Evolutionary conservation across 768 basidiomycete genomes (phyloP).

Genomic region (Tulasnella sp.): DNA sequence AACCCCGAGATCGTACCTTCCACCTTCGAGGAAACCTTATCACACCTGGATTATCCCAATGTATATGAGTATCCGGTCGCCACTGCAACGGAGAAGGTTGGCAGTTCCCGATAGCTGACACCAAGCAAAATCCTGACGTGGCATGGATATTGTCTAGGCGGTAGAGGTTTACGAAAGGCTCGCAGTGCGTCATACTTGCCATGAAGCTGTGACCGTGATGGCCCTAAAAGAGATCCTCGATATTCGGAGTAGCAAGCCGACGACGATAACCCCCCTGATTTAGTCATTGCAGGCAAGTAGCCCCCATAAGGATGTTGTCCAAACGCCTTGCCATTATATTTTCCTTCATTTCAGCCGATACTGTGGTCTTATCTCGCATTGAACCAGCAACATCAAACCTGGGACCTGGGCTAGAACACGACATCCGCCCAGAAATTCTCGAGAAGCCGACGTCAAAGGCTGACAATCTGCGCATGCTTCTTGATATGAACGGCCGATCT

Average conservation of each 20-base stretch:
- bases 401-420: constrained; percentile 53
- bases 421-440: constrained; percentile 64
- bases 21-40: constrained; percentile 75
- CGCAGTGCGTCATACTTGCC: constrained; percentile 47
- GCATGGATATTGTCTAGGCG: constrained; percentile 40
- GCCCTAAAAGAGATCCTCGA: background rate
- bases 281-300: constrained; percentile 67
- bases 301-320: background rate
- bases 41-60: constrained; percentile 62
- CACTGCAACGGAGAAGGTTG: constrained; percentile 64
- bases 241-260: constrained; percentile 44
- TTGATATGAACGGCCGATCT: constrained; percentile 77
- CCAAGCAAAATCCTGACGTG: background rate
- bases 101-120: background rate
- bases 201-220: background rate
- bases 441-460: constrained; percentile 81
- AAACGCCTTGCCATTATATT: background rate
- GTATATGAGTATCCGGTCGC: constrained; percentile 71
- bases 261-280: constrained; percentile 68
- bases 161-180: constrained; percentile 84
- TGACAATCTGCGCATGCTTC: constrained; percentile 83
- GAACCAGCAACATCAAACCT: constrained; percentile 56
- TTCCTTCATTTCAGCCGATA: constrained; percentile 63
- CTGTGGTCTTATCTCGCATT: constrained; percentile 82
- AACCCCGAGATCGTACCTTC: constrained; percentile 69